phyloP scores from a whole-genome alignment of 345 rosid genomes.

The Hypericum androsaemum region DNA sequence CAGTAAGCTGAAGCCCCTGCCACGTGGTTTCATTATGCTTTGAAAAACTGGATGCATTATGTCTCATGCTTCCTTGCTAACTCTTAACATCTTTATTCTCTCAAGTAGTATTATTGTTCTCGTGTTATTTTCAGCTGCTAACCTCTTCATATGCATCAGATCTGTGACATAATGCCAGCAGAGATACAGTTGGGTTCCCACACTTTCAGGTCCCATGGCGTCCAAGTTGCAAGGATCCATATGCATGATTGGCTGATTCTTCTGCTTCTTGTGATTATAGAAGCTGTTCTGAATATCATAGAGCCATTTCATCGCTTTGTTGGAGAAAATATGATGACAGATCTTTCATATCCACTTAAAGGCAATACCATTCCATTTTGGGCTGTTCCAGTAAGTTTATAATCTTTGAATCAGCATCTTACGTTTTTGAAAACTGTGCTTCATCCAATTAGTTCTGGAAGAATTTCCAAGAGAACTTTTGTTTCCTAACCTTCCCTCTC shows the following conservation, averaged over 20 bases:
- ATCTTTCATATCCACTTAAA: constrained; percentile 65
- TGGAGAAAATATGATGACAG: constrained; percentile 71
- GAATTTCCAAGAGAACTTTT: background rate
- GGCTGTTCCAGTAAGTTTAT: constrained; percentile 71
- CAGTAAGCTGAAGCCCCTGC: too few species aligned
- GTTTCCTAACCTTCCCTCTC: constrained; percentile 3
- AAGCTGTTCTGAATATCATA: constrained; percentile 45
- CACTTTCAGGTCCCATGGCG: constrained; percentile 70
- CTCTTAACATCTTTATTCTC: too few species aligned
- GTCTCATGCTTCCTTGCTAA: too few species aligned
- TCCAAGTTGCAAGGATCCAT: constrained; percentile 55
- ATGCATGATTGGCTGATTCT: constrained; percentile 92
- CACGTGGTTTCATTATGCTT: too few species aligned
- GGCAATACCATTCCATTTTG: constrained; percentile 70
- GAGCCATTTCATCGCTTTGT: constrained; percentile 93
- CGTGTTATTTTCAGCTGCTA: background rate
- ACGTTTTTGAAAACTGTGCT: background rate
- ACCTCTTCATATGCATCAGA: constrained; percentile 1
- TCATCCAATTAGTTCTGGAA: constrained; percentile 5
- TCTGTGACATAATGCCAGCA: constrained; percentile 44
- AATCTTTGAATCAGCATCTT: constrained; percentile 3
- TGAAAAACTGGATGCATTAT: too few species aligned
- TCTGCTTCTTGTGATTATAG: constrained; percentile 48
- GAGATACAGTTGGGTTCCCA: constrained; percentile 67
- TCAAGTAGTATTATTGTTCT: background rate